Base-by-base conservation (phyloP, 2,329 filamentous ascomycete species). In the Penicillium thymicola region DNA sequence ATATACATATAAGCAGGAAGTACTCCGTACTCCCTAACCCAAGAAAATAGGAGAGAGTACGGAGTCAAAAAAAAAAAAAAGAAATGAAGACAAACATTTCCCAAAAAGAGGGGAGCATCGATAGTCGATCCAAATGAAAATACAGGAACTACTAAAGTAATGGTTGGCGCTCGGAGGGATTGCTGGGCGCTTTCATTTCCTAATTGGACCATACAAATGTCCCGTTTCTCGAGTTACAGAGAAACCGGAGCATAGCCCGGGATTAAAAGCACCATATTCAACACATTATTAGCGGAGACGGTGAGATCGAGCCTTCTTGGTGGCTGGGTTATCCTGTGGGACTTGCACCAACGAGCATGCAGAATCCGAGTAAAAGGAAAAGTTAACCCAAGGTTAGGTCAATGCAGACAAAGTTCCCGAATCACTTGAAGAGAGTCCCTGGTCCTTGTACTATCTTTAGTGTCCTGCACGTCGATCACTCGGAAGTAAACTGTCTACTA, bases 211-310 rank as follows among this genome's bases (percentile, higher is more conserved):
- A 66, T 63, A 64, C 63, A 64, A 47, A 49, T 51, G 30, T 46
- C 62, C 13, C 28, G 21, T 44, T 44, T 42, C 37, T 43, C 30
- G 23, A 44, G 40, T 51, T 42, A 54, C 18, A 23, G 47, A 50
- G 34, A 23, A 27, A 49, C 47, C 5, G 18, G 27, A 50, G 60
- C 44, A 52, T 44, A 30, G 58, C 42, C 55, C 51, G 61, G 58
- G 59, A 64, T 62, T 57, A 50, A 56, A 56, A 61, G 59, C 49
- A 48, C 41, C 41, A 58, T 27, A 59, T 54, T 27, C 48, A 64
- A 55, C 57, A 66, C 61, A 59, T 65, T 56, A 70, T 70, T 70
- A 70, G 68, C 63, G 63, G 68, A 67, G 56, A 65, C 64, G 59
- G 53, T 61, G 57, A 61, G 60, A 66, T 67, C 62, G 60, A 66